A percentile compares a stretch with the other conserved stretches of the same genome.
Evolutionary conservation across 75 land plant species (phyloP).

Genomic region (Azolla pinnata): DNA sequence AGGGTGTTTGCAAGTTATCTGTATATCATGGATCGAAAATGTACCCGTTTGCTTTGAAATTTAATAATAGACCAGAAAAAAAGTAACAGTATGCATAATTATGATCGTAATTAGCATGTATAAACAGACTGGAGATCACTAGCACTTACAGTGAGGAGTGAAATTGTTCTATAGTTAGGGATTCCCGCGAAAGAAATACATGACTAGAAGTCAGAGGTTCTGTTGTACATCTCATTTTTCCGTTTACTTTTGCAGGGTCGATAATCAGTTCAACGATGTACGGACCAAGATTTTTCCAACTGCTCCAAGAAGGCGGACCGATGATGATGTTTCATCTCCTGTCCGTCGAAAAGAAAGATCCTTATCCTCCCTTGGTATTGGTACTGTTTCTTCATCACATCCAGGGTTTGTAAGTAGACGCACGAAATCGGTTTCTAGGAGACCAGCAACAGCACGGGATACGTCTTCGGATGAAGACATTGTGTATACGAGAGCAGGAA

Average conservation of each 20-base stretch:
- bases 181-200: background rate
- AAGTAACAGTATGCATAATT: too few species aligned
- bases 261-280: slow-evolving; percentile 5
- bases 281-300: slow-evolving; percentile 1
- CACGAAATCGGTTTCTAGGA: background rate
- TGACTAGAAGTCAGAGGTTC: background rate
- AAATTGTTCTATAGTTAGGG: background rate
- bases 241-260: background rate
- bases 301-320: background rate
- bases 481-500: background rate
- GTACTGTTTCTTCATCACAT: background rate
- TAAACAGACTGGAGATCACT: background rate
- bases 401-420: background rate
- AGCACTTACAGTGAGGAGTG: background rate
- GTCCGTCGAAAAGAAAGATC: slow-evolving; percentile 4
- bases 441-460: background rate
- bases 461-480: background rate
- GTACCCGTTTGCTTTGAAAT: too few species aligned
- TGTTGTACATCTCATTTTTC: background rate
- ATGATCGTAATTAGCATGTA: background rate
- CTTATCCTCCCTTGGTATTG: slow-evolving; percentile 4
- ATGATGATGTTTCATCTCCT: slow-evolving; percentile 1
- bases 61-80: too few species aligned
- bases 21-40: too few species aligned
- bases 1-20: too few species aligned